Conservation (phyloP, 2,329 filamentous ascomycete species). For the Colletotrichum tamarilloi region DNA sequence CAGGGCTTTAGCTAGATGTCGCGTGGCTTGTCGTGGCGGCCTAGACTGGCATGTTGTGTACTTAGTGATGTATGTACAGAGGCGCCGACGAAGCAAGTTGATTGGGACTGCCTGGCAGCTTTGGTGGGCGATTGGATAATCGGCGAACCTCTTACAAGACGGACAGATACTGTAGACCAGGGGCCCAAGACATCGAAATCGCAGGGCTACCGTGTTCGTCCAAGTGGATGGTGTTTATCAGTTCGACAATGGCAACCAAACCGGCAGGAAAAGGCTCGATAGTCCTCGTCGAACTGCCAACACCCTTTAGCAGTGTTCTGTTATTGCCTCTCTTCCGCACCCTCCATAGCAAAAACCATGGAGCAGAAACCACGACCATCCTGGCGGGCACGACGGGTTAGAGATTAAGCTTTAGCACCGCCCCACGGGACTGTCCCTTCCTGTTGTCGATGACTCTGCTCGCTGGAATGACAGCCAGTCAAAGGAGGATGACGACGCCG, state of each 20-base stretch:
- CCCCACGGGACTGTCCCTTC: not conserved
- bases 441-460: not conserved
- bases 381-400: not conserved
- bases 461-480: not conserved
- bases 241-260: no score
- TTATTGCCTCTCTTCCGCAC: not conserved
- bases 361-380: not conserved
- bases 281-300: not conserved
- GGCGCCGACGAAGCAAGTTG: not conserved
- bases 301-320: not conserved
- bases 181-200: not conserved
- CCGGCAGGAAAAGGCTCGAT: not conserved
- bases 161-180: not conserved
- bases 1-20: constrained; percentile 17
- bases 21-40: constrained; percentile 16
- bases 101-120: not conserved
- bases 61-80: not conserved
- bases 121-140: not conserved
- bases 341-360: not conserved
- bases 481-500: not conserved
- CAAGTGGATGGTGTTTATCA: not conserved
- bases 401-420: not conserved
- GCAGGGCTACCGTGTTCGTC: not conserved
- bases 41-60: not conserved
- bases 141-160: not conserved